These are phyloP conservation scores for Ricinus communis DNA, from an alignment of 345 rosid genomes.

Conservation along the genomic window DNA sequence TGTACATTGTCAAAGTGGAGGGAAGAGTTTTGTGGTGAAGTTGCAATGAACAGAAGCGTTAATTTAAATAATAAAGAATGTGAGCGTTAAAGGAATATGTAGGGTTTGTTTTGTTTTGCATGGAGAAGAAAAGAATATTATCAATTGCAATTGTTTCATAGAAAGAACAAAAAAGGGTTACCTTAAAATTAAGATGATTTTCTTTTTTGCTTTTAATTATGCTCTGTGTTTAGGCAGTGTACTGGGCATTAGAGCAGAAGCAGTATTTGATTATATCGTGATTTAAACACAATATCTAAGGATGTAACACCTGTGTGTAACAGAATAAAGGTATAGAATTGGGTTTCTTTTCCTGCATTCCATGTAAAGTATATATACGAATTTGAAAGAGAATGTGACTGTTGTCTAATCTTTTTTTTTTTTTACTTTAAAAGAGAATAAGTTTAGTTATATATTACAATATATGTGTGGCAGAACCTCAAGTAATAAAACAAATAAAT, in stretches of 20 bases:
- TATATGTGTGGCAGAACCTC: no score
- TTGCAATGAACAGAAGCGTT: neutral
- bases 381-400: neutral
- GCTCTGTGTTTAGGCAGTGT: no score
- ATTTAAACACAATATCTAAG: no score
- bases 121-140: constrained; percentile 20
- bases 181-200: neutral
- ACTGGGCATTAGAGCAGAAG: no score
- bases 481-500: no score
- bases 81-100: neutral
- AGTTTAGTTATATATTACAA: no score
- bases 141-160: constrained; percentile 6
- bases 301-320: no score
- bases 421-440: no score
- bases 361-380: neutral
- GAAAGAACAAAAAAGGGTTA: neutral
- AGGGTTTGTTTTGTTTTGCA: neutral
- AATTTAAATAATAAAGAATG: neutral
- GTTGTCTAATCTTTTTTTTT: no score
- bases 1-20: constrained; percentile 1
- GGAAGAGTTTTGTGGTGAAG: neutral
- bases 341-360: constrained; percentile 8
- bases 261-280: no score
- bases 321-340: constrained; percentile 11
- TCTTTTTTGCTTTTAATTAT: neutral